Conservation (phyloP, 192 early-diverging fungal genomes). For the Coemansia sp. region DNA sequence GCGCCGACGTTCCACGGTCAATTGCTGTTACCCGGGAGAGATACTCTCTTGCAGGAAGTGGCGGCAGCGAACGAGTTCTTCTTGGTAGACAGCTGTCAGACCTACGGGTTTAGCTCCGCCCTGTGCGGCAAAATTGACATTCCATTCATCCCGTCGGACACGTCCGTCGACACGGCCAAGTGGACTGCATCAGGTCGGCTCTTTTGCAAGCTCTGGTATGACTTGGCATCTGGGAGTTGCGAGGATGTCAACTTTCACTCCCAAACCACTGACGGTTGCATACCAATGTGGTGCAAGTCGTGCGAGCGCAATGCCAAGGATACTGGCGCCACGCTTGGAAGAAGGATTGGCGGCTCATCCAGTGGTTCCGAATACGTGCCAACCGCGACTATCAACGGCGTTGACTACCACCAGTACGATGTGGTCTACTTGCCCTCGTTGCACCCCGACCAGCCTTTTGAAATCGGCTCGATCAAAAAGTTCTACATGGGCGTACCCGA, state of each 20-base stretch:
- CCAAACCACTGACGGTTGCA: conserved; percentile 9
- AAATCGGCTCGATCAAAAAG: conserved; percentile 59
- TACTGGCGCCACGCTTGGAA: conserved; percentile 21
- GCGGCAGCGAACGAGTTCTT: conserved; percentile 61
- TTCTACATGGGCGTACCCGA: conserved; percentile 17
- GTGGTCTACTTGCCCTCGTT: conserved; percentile 61
- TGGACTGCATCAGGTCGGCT: conserved; percentile 31
- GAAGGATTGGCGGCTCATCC: conserved; percentile 17
- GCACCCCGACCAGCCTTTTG: conserved; percentile 52
- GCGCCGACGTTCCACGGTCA: conserved; percentile 46
- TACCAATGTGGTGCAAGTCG: conserved; percentile 36
- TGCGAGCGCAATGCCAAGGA: conserved; percentile 29
- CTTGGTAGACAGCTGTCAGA: conserved; percentile 59
- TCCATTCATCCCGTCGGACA: conserved; percentile 32
- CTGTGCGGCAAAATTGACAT: conserved; percentile 58
- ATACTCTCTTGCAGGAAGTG: conserved; percentile 62
- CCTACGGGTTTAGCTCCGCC: conserved; percentile 37
- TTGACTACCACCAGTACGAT: conserved; percentile 61
- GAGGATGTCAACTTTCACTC: conserved; percentile 57
- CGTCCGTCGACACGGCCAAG: conserved; percentile 31
- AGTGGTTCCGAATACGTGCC: conserved; percentile 20
- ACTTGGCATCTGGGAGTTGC: conserved; percentile 53
- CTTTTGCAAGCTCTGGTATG: conserved; percentile 65
- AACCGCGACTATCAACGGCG: conserved; percentile 27
- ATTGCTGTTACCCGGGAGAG: conserved; percentile 57